These are phyloP conservation scores for Alternaria incomplexa DNA, from an alignment of 2,329 filamentous ascomycete genomes.

Conservation along the genomic window DNA sequence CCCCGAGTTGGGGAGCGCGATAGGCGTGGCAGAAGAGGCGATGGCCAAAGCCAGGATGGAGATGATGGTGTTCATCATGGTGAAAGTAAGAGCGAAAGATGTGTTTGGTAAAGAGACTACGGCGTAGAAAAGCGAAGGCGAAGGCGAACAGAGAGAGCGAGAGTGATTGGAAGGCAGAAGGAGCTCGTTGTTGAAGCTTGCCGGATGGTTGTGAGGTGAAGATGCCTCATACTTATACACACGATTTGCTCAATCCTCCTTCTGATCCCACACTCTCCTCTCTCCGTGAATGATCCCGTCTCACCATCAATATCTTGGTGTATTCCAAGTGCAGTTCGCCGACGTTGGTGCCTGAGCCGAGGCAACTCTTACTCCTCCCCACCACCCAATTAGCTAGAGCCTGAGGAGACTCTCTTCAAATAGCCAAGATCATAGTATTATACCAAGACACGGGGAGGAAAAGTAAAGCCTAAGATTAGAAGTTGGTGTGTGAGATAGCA, in stretches of 20 bases:
- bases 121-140: neutral
- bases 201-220: neutral
- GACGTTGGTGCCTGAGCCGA: neutral
- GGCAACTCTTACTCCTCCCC: neutral
- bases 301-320: neutral
- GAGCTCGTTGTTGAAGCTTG: neutral
- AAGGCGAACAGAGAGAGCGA: neutral
- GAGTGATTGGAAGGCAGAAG: neutral
- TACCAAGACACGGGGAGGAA: neutral
- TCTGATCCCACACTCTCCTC: neutral
- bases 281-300: neutral
- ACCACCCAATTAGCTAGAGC: neutral
- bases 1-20: neutral
- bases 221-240: neutral
- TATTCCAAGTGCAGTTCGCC: neutral
- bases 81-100: neutral
- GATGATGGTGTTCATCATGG: neutral
- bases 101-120: neutral
- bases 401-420: neutral
- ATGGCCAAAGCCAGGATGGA: conserved; percentile 1
- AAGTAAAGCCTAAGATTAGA: neutral
- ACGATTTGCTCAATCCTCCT: neutral
- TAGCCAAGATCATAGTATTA: neutral
- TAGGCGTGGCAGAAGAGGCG: neutral
- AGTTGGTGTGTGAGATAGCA: neutral